These are phyloP conservation scores for Nematocida sp. DNA, from an alignment of 371 early-diverging fungal species.

Conservation along the genomic window DNA sequence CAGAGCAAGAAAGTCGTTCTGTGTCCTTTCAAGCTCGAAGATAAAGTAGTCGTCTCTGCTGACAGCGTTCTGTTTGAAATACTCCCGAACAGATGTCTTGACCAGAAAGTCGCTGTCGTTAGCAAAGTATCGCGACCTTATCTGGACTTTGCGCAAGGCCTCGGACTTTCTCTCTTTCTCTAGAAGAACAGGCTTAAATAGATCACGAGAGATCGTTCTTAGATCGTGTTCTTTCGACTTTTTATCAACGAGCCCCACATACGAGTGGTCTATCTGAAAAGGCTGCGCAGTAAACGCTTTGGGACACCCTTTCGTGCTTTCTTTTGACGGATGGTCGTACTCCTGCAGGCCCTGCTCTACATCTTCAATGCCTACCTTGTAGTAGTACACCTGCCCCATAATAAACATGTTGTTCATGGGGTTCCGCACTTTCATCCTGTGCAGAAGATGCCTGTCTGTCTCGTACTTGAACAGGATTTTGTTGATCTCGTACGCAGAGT, in stretches of 20 bases:
- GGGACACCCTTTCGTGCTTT: slow-evolving; percentile 23
- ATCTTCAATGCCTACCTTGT: slow-evolving; percentile 59
- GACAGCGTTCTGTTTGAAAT: slow-evolving; percentile 70
- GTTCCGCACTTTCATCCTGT: slow-evolving; percentile 75
- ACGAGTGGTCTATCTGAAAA: background rate
- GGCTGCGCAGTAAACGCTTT: slow-evolving; percentile 42
- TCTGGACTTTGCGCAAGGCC: slow-evolving; percentile 12
- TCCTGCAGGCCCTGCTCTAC: slow-evolving; percentile 61
- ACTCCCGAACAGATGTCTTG: slow-evolving; percentile 67
- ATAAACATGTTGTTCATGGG: slow-evolving; percentile 73
- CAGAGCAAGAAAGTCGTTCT: slow-evolving; percentile 65
- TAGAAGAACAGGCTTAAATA: slow-evolving; percentile 25
- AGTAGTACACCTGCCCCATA: slow-evolving; percentile 72
- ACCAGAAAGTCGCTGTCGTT: slow-evolving; percentile 75
- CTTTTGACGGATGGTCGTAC: slow-evolving; percentile 57
- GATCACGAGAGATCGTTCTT: slow-evolving; percentile 45
- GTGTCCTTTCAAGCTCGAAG: slow-evolving; percentile 67
- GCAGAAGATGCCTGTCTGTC: slow-evolving; percentile 63
- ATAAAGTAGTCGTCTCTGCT: slow-evolving; percentile 70
- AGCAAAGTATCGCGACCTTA: slow-evolving; percentile 66
- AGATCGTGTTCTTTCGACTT: slow-evolving; percentile 19
- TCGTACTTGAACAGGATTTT: slow-evolving; percentile 72
- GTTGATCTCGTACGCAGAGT: slow-evolving; percentile 73
- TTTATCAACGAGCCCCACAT: background rate
- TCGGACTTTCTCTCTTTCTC: background rate